Evolutionary conservation across 2,329 filamentous ascomycete species (phyloP).

Genomic region (Verticillium zaregamsianum): DNA sequence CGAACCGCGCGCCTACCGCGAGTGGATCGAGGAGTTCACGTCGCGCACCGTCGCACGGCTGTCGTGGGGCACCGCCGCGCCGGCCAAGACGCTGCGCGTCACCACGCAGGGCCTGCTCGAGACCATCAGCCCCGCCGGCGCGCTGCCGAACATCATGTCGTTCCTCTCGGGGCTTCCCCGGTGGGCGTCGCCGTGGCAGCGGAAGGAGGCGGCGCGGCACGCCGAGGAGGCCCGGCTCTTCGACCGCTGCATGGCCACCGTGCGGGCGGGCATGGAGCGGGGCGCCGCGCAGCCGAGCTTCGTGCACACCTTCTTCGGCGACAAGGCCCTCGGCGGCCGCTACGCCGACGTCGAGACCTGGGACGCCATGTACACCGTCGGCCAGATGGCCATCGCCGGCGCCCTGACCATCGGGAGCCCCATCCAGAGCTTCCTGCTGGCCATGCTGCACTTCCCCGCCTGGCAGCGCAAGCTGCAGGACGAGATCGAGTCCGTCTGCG

Average conservation of each 20-base stretch:
- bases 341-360: slow-evolving; percentile 23
- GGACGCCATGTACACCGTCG: slow-evolving; percentile 36
- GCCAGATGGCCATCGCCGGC: slow-evolving; percentile 43
- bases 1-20: slow-evolving; percentile 36
- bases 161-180: slow-evolving; percentile 34
- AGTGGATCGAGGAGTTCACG: slow-evolving; percentile 44
- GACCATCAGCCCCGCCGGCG: slow-evolving; percentile 40
- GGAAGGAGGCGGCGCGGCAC: slow-evolving; percentile 35
- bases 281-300: slow-evolving; percentile 34
- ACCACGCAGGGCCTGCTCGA: slow-evolving; percentile 42
- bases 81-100: slow-evolving; percentile 33
- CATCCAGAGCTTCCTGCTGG: slow-evolving; percentile 29
- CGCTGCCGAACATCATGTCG: slow-evolving; percentile 35
- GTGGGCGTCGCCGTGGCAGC: slow-evolving; percentile 39
- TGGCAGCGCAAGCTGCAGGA: slow-evolving; percentile 29
- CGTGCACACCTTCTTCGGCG: slow-evolving; percentile 34
- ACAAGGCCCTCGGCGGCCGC: slow-evolving; percentile 15
- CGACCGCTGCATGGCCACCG: slow-evolving; percentile 29
- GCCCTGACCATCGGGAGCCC: slow-evolving; percentile 39
- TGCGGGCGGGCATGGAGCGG: slow-evolving; percentile 25
- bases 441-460: slow-evolving; percentile 26
- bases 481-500: slow-evolving; percentile 34
- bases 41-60: slow-evolving; percentile 40
- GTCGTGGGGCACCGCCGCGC: slow-evolving; percentile 39
- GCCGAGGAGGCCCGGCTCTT: slow-evolving; percentile 33